A percentile compares a stretch with the other conserved stretches of the same genome.
Evolutionary conservation across 805 yeast species (phyloP).

Genomic region (Teunomyces atbi): DNA sequence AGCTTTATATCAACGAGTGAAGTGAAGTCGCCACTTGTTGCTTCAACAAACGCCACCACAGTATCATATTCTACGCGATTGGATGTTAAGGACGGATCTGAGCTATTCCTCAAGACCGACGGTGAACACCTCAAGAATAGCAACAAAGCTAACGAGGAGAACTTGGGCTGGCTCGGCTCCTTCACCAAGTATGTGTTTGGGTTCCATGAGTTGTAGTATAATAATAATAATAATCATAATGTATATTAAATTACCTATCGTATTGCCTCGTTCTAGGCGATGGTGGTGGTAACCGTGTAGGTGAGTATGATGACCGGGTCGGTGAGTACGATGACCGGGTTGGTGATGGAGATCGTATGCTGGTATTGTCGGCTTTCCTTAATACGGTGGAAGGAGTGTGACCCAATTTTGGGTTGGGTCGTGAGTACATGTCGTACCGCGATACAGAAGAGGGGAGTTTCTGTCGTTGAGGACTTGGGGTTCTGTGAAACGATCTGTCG

Average conservation of each 20-base stretch:
- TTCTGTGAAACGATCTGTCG: not conserved
- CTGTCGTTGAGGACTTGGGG: conserved; percentile 1
- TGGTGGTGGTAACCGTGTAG: conserved; percentile 1
- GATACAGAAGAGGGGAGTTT: not conserved
- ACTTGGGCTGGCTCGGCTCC: conserved; percentile 33
- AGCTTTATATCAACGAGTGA: conserved; percentile 8
- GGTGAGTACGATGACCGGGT: not conserved
- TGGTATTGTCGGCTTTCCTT: not conserved
- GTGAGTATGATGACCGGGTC: not conserved
- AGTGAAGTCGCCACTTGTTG: not conserved
- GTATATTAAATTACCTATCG: conserved; percentile 1
- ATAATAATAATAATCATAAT: not conserved
- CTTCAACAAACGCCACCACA: not conserved
- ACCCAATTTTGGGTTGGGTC: not conserved
- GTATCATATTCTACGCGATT: conserved; percentile 23
- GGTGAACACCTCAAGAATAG: conserved; percentile 19
- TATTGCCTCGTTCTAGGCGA: conserved; percentile 3
- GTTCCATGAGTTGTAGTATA: conserved; percentile 38
- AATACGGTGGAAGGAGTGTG: not conserved
- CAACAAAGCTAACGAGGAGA: conserved; percentile 21
- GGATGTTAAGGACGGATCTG: conserved; percentile 41
- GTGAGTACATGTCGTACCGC: not conserved
- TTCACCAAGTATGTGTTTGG: conserved; percentile 40
- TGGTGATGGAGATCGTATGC: conserved; percentile 1
- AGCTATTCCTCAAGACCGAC: conserved; percentile 31